phyloP scores from a whole-genome alignment of 805 yeast genomes.

The Pichia rugopelliculosa region DNA sequence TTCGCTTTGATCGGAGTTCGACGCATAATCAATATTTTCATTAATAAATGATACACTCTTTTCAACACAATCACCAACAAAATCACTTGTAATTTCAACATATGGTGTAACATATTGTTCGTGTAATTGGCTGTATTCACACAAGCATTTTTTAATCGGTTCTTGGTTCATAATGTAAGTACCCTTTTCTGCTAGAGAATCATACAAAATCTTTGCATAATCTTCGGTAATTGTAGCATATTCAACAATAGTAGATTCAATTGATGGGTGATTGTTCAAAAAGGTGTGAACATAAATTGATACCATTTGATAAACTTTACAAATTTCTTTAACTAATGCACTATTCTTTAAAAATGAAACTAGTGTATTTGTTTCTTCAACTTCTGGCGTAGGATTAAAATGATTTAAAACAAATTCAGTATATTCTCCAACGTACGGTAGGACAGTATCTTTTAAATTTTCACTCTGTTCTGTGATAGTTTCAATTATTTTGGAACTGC shows the following conservation, averaged over 20 bases:
- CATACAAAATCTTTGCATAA: background rate
- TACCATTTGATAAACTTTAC: background rate
- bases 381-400: background rate
- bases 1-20: background rate
- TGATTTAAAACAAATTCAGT: background rate
- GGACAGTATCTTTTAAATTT: background rate
- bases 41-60: background rate
- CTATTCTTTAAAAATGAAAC: background rate
- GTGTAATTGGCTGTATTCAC: background rate
- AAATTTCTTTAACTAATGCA: background rate
- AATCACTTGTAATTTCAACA: background rate
- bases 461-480: background rate
- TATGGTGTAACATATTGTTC: conserved; percentile 2
- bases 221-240: background rate
- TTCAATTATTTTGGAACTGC: background rate
- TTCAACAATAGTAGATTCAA: background rate
- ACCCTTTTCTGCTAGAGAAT: background rate
- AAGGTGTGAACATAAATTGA: background rate
- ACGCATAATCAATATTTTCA: background rate
- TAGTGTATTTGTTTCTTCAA: background rate
- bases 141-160: background rate
- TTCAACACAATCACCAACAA: background rate
- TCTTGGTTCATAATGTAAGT: background rate
- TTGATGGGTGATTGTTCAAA: background rate
- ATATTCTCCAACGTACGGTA: background rate